Base-by-base conservation (phyloP, 2,329 filamentous ascomycete genomes). In the Epichloe coenophiala region DNA sequence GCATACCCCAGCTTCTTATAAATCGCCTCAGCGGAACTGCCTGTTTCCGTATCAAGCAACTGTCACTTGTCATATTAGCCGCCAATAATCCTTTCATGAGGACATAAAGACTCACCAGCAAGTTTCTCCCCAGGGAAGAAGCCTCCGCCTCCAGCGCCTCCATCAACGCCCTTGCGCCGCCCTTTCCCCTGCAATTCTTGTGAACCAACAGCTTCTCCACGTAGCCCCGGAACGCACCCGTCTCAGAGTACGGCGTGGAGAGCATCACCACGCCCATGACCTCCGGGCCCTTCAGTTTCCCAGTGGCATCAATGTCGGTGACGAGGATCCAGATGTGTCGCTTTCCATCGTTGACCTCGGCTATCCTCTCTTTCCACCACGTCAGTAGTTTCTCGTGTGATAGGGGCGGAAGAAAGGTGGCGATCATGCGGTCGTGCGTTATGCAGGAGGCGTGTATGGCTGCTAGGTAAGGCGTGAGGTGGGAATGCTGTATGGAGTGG, bases 181-280 rank as follows among this genome's bases (percentile, higher is more conserved):
- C 78, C 45, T 65, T 67, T 2, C 69, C 60, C 7, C 80, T 68
- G 57, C 72, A 73, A 44, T 65, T 66, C 12, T 74, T 74, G 53
- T 71, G 72, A 9, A 83, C 69, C 39, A 84, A 66, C 37, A 84
- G 66, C 60, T 79, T 78, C 62, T 83, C 74, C 2, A 84, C 74
- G 9, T 63, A 57, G 3, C 68, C 77, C 33, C 78, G 68, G 55
- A 78, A 78, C 0, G 71, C 69, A 0, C 72, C 77, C 4, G 80
- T 83, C 61, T 84, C 75, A 4, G 68, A 69, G 17, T 64, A 62
- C 5, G 76, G 74, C 62, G 74, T 70, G 45, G 57, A 60, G 3
- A 84, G 66, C 69, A 77, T 77, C 23, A 76, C 78, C 40, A 77
- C 70, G 6, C 80, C 80, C 51, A 77, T 69, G 31, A 79, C 65